Evolutionary conservation across 208 protist species (phyloP).

Genomic region (Trichomonas gallinae): DNA sequence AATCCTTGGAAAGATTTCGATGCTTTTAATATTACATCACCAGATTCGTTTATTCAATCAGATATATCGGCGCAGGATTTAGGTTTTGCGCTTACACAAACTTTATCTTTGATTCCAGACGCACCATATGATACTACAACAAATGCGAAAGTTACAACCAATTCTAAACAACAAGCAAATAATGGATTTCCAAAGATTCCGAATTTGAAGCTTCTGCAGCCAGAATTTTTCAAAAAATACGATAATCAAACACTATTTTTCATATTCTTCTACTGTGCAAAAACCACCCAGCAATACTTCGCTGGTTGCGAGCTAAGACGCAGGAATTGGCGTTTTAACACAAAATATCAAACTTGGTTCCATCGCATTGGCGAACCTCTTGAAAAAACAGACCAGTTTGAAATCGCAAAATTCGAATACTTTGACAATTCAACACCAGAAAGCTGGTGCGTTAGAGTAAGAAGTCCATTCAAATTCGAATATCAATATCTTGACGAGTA

Average conservation of each 20-base stretch:
- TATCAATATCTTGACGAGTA: neutral
- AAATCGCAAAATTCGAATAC: neutral
- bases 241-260: slow-evolving; percentile 15
- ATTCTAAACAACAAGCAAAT: neutral
- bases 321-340: neutral
- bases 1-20: neutral
- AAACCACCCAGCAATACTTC: slow-evolving; percentile 10
- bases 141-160: neutral
- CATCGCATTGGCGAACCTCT: neutral
- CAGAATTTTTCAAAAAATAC: slow-evolving; percentile 20
- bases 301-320: neutral
- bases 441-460: neutral
- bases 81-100: neutral
- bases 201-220: neutral
- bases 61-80: neutral
- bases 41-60: neutral
- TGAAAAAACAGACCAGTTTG: neutral
- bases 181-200: neutral
- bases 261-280: neutral
- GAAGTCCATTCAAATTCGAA: neutral
- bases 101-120: neutral
- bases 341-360: slow-evolving; percentile 23
- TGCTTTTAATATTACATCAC: neutral
- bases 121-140: neutral
- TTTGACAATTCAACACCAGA: neutral